These are phyloP conservation scores for Globisporangium heterothallicum DNA, from an alignment of 352 stramenopile species.

Conservation along the genomic window DNA sequence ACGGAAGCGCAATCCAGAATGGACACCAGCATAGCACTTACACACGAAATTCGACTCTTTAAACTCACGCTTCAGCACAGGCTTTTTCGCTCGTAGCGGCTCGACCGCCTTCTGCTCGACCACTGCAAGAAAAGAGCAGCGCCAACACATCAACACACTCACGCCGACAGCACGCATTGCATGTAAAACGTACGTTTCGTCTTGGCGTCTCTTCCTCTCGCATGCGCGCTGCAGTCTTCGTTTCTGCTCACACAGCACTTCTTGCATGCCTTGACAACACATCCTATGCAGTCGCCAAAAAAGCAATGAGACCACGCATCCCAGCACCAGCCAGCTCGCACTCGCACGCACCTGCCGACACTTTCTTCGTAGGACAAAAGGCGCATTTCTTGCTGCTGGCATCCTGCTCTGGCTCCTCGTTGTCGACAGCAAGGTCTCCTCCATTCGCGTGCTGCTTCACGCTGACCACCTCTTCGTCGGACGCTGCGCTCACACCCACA, in stretches of 20 bases:
- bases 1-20: neutral
- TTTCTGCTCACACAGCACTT: slow-evolving; percentile 55
- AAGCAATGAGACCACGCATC: neutral
- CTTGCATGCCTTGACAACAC: slow-evolving; percentile 54
- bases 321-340: neutral
- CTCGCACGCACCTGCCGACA: slow-evolving; percentile 12
- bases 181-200: slow-evolving; percentile 13
- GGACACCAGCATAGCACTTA: slow-evolving; percentile 18
- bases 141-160: neutral
- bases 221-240: slow-evolving; percentile 32
- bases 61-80: slow-evolving; percentile 78
- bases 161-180: neutral
- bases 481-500: neutral
- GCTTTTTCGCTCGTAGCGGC: slow-evolving; percentile 21
- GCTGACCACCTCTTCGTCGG: neutral
- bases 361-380: slow-evolving; percentile 46
- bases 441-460: neutral
- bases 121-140: neutral
- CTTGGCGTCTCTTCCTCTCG: slow-evolving; percentile 24
- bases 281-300: slow-evolving; percentile 18
- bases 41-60: slow-evolving; percentile 69
- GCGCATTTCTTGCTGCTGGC: slow-evolving; percentile 20
- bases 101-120: slow-evolving; percentile 5
- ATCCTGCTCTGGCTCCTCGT: slow-evolving; percentile 10
- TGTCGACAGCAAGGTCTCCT: slow-evolving; percentile 11